Evolutionary conservation across 176 grass and related monocot species (phyloP).

Genomic region (Oryza rufipogon): DNA sequence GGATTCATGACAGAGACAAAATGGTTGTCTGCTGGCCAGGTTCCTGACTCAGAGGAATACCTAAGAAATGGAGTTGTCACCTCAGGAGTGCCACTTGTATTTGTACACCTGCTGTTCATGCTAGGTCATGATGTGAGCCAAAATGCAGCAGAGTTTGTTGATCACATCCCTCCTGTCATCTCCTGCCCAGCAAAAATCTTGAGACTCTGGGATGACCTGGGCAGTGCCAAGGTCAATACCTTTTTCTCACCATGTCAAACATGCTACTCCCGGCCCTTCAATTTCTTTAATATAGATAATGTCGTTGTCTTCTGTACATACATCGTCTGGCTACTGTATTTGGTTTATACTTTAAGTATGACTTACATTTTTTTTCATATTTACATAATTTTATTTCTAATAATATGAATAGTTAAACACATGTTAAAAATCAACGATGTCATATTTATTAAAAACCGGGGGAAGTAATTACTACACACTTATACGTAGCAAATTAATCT

Average conservation of each 20-base stretch:
- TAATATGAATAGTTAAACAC: no score
- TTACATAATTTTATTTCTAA: no score
- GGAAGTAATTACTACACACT: no score
- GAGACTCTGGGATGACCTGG: conserved; percentile 72
- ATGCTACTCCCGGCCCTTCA: no score
- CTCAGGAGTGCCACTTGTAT: conserved; percentile 36
- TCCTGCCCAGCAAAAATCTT: conserved; percentile 62
- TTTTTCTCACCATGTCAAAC: neutral
- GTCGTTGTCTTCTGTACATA: no score
- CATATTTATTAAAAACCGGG: no score
- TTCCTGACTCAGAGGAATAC: conserved; percentile 50
- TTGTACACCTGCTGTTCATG: conserved; percentile 32
- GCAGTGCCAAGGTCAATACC: conserved; percentile 55
- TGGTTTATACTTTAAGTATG: no score
- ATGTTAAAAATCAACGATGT: no score
- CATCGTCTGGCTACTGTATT: no score
- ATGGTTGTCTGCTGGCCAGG: conserved; percentile 50
- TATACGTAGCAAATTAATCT: no score
- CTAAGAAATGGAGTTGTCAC: conserved; percentile 51
- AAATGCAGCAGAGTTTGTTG: neutral
- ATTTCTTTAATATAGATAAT: no score
- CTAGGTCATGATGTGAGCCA: conserved; percentile 39
- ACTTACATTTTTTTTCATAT: no score
- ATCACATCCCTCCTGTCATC: conserved; percentile 12
- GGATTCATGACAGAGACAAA: conserved; percentile 60